Evolutionary conservation across 2,329 filamentous ascomycete genomes (phyloP).

Genomic region (Rhynchosporium secalis): DNA sequence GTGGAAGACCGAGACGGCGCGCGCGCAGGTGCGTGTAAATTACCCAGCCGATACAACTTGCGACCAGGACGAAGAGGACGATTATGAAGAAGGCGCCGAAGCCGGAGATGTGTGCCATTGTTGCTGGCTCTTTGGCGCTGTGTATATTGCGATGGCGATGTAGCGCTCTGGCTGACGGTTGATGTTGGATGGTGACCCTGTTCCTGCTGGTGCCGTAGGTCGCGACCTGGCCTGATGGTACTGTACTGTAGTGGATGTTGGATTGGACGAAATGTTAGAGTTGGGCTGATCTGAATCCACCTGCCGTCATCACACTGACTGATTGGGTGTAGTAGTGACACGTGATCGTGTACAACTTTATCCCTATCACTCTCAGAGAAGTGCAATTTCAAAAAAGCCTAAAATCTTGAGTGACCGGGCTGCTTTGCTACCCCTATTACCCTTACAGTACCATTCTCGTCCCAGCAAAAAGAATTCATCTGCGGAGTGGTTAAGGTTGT

Average conservation of each 20-base stretch:
- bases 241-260: constrained; percentile 10
- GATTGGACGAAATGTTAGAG: neutral
- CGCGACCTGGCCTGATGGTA: neutral
- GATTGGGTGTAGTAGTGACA: neutral
- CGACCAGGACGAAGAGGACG: constrained; percentile 61
- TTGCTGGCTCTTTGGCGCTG: constrained; percentile 22
- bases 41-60: constrained; percentile 64
- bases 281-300: neutral
- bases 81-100: constrained; percentile 73
- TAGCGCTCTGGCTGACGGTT: neutral
- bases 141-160: neutral
- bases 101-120: constrained; percentile 60
- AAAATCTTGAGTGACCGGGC: no score
- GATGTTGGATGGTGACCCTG: neutral
- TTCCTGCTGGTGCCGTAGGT: neutral
- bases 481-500: no score
- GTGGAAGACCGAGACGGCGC: constrained; percentile 71
- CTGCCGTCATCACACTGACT: neutral
- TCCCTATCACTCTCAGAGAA: neutral
- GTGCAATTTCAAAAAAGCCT: neutral
- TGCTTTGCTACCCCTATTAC: no score
- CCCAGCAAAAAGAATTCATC: no score
- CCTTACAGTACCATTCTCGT: no score
- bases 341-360: neutral
- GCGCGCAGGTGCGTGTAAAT: constrained; percentile 72